Base-by-base conservation (phyloP, 1,284 basidiomycete species). In the Puccinia coronata region DNA sequence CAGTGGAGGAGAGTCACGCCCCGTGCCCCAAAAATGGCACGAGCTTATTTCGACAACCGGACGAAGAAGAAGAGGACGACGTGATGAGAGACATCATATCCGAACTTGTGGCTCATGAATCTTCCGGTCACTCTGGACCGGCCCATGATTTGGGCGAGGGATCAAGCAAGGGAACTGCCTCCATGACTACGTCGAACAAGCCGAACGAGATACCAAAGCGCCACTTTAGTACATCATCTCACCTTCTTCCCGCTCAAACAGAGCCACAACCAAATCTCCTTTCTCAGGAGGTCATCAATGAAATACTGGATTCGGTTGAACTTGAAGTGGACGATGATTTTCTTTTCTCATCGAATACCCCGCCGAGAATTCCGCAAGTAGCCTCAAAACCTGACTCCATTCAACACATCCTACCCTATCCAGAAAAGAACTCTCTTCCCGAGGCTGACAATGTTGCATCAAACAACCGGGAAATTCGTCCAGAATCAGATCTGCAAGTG, bases 51-150 rank as follows among this genome's bases (percentile, higher is more conserved):
- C 39, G 71, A 47, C 41, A 14, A 49, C 55, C 69, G 36, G 69
- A 71, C 20, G 69, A 80, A n/a, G 78, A 80, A 53, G 78, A 80
- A n/a, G 78, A 80, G 39, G 78, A 71, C 49, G 69, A 71, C 39
- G 57, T 61, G 43, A 80, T 80, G 55, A 63, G 53, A 41, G 55
- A 80, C 25, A 72, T 61, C n/a, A 47, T 57, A 18, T 51, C 78
- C 20, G 70, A 80, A 49, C 9, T 80, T 5, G 67, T 34, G 14
- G 23, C 53, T 1, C 65, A 69, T 34, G 51, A 71, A 51, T 4
- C 36, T 12, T 55, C 36, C 20, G 55, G 34, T 36, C 36, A 55
- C 25, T 11, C 63, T 47, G 28, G 36, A 5, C 20, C 34, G 3
- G 18, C 3, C 28, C 47, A 20, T 16, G 67, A 79, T 47, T 79